Evolutionary conservation across 2,329 filamentous ascomycete genomes (phyloP).

Genomic region (Trichoderma koningii): DNA sequence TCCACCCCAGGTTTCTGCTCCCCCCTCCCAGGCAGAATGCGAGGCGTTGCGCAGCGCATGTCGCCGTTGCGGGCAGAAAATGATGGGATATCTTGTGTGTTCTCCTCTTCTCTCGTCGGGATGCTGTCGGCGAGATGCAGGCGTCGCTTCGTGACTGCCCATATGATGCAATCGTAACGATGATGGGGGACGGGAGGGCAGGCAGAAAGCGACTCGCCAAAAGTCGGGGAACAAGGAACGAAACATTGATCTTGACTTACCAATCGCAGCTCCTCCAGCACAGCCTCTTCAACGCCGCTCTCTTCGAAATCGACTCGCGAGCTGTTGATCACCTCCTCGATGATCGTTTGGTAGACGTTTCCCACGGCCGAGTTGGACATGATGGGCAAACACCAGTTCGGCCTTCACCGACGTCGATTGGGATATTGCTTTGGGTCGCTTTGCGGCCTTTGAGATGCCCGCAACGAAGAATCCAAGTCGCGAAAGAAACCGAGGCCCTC

Average conservation of each 20-base stretch:
- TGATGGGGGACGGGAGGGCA: constrained; percentile 1
- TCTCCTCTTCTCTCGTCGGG: neutral
- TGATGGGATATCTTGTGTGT: neutral
- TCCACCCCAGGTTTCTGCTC: constrained; percentile 34
- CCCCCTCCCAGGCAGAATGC: constrained; percentile 39
- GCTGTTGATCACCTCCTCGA: constrained; percentile 84
- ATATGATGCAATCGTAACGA: neutral
- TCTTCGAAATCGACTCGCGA: constrained; percentile 97
- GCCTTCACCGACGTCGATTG: constrained; percentile 24
- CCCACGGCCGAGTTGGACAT: constrained; percentile 69
- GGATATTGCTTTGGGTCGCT: neutral
- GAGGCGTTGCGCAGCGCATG: constrained; percentile 26
- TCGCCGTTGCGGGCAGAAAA: constrained; percentile 8
- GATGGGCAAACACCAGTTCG: constrained; percentile 33
- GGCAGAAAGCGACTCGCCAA: neutral
- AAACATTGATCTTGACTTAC: constrained; percentile 56
- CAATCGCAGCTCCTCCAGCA: constrained; percentile 82
- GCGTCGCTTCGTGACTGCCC: neutral
- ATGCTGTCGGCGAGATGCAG: neutral
- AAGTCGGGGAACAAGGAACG: neutral
- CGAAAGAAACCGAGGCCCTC: neutral
- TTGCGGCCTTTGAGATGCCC: constrained; percentile 8
- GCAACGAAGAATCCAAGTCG: neutral
- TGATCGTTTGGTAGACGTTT: constrained; percentile 75
- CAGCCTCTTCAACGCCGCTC: constrained; percentile 84